These are phyloP conservation scores for Fusarium oligoseptatum DNA, from an alignment of 2,329 filamentous ascomycete species.

Conservation along the genomic window DNA sequence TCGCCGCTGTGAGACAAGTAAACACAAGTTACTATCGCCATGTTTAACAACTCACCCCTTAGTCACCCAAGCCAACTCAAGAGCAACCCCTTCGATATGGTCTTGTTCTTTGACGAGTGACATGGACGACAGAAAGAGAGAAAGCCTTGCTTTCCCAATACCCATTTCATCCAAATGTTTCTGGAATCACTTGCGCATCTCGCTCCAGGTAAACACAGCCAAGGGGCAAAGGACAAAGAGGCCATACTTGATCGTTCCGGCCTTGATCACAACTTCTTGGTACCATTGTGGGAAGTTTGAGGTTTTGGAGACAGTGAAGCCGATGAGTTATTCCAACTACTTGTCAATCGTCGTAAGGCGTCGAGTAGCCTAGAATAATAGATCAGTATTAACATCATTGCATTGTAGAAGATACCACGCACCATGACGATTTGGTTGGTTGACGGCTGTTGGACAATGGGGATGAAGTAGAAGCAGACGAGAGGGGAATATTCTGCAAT, in stretches of 20 bases:
- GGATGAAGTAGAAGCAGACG: too few relatives aligned
- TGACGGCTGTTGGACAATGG: too few relatives aligned
- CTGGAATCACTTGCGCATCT: slow-evolving; percentile 76
- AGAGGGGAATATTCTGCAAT: neutral
- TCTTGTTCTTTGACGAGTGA: slow-evolving; percentile 91
- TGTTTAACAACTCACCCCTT: slow-evolving; percentile 71
- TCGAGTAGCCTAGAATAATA: neutral
- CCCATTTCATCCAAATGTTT: slow-evolving; percentile 88
- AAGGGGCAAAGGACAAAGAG: slow-evolving; percentile 91
- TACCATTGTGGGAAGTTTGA: slow-evolving; percentile 96
- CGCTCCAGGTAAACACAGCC: slow-evolving; percentile 76
- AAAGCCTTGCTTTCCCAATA: slow-evolving; percentile 96
- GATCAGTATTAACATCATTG: too few relatives aligned
- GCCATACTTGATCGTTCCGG: slow-evolving; percentile 95
- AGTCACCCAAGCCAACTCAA: slow-evolving; percentile 90
- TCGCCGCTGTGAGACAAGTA: slow-evolving; percentile 73
- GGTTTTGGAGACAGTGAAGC: slow-evolving; percentile 87
- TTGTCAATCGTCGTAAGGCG: neutral
- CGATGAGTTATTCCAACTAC: slow-evolving; percentile 71
- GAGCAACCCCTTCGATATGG: slow-evolving; percentile 97
- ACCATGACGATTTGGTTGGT: neutral
- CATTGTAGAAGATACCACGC: too few relatives aligned
- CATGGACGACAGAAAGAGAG: slow-evolving; percentile 95
- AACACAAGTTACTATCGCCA: neutral
- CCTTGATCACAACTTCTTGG: slow-evolving; percentile 96